phyloP scores from a whole-genome alignment of 1,284 basidiomycete genomes.

The Tilletia caries region DNA sequence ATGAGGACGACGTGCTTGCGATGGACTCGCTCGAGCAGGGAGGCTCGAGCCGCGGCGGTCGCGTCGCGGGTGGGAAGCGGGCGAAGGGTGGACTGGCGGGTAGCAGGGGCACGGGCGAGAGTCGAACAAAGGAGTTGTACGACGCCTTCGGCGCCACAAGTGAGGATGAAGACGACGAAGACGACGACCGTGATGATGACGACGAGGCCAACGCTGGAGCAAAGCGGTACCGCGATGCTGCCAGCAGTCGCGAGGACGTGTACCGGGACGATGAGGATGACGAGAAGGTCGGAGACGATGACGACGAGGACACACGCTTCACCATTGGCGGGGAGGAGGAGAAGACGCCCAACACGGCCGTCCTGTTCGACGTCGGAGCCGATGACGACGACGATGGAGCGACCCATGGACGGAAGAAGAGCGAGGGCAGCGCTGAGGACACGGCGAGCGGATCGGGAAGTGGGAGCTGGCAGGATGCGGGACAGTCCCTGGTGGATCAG shows the following conservation, averaged over 20 bases:
- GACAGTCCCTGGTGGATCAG: background rate
- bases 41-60: slow-evolving; percentile 20
- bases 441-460: background rate
- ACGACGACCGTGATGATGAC: slow-evolving; percentile 12
- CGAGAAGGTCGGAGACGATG: background rate
- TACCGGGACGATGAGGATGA: background rate
- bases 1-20: slow-evolving; percentile 61
- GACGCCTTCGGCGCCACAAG: slow-evolving; percentile 40
- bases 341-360: background rate
- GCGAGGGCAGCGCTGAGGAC: background rate
- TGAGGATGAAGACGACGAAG: slow-evolving; percentile 48
- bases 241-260: background rate
- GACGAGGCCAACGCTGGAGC: background rate
- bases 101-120: slow-evolving; percentile 26
- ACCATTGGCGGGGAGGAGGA: slow-evolving; percentile 12
- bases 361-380: slow-evolving; percentile 10
- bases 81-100: slow-evolving; percentile 13
- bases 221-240: slow-evolving; percentile 1
- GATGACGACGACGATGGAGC: background rate
- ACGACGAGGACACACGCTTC: slow-evolving; percentile 6
- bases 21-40: slow-evolving; percentile 48
- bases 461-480: slow-evolving; percentile 10
- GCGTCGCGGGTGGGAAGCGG: background rate
- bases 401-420: background rate
- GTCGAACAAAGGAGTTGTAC: slow-evolving; percentile 54